Evolutionary conservation across 805 yeast species (phyloP).

Genomic region (Candida oleophila): DNA sequence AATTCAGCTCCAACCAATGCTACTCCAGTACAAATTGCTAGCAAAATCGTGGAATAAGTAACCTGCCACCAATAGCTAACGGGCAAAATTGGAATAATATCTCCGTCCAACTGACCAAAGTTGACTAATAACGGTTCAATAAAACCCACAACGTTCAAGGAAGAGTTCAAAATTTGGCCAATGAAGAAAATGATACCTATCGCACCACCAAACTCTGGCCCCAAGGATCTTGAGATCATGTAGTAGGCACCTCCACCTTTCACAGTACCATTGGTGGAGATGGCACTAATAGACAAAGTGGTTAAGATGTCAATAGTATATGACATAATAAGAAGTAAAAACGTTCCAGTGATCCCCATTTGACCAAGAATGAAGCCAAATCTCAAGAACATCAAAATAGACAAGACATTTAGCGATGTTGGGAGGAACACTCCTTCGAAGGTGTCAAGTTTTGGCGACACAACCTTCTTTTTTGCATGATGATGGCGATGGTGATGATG

Average conservation of each 20-base stretch:
- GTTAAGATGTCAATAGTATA: conserved; percentile 82
- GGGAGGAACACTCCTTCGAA: conserved; percentile 92
- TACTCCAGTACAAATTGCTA: conserved; percentile 69
- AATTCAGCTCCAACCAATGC: conserved; percentile 79
- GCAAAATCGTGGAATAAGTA: conserved; percentile 65
- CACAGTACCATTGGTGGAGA: conserved; percentile 96
- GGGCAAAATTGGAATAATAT: conserved; percentile 58
- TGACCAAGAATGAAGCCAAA: conserved; percentile 96
- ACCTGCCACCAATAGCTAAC: conserved; percentile 68
- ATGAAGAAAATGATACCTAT: conserved; percentile 92
- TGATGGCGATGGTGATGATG: background rate
- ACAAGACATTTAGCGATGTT: conserved; percentile 85
- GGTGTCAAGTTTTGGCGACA: conserved; percentile 63
- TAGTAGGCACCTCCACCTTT: conserved; percentile 98
- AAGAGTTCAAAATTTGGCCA: conserved; percentile 90
- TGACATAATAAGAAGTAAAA: conserved; percentile 65
- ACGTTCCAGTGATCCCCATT: conserved; percentile 81
- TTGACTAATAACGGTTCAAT: conserved; percentile 86
- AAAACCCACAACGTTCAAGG: conserved; percentile 93
- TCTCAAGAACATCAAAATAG: conserved; percentile 91
- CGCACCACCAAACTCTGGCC: conserved; percentile 98
- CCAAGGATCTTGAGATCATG: conserved; percentile 92
- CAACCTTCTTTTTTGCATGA: background rate
- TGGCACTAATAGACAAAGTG: conserved; percentile 88
- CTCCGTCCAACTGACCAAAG: conserved; percentile 64